phyloP scores from a whole-genome alignment of 2,329 filamentous ascomycete genomes.

The Colletotrichum eremochloae region DNA sequence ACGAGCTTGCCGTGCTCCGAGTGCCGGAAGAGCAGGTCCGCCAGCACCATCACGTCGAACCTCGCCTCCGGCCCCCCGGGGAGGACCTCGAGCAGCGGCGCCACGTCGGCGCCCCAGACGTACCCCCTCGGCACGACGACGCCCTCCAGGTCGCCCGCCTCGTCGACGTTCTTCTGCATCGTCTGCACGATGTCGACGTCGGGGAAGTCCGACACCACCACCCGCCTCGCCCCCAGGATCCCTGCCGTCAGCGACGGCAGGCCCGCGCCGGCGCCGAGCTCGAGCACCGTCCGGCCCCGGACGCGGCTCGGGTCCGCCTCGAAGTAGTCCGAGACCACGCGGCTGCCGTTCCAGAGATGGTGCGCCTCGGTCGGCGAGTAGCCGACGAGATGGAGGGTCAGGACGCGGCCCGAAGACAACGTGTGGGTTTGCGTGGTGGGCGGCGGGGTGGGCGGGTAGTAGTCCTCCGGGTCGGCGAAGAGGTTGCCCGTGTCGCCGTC shows the following conservation, averaged over 20 bases:
- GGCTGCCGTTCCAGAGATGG: constrained; percentile 90
- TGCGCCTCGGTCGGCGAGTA: constrained; percentile 92
- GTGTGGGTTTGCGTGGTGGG: constrained; percentile 80
- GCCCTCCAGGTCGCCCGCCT: constrained; percentile 53
- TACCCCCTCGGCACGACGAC: constrained; percentile 76
- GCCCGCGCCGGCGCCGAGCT: constrained; percentile 90
- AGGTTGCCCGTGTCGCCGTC: constrained; percentile 63
- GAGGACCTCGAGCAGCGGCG: constrained; percentile 70
- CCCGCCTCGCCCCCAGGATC: constrained; percentile 75
- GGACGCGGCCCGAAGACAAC: constrained; percentile 72
- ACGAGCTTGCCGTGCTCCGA: constrained; percentile 86
- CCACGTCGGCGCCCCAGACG: constrained; percentile 82
- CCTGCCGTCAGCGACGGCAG: constrained; percentile 85
- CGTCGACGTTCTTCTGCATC: constrained; percentile 80
- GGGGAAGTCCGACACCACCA: constrained; percentile 90
- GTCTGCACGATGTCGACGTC: constrained; percentile 86
- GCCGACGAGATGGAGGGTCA: constrained; percentile 85
- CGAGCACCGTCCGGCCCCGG: constrained; percentile 78
- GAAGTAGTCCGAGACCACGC: constrained; percentile 82
- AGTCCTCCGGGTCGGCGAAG: constrained; percentile 86
- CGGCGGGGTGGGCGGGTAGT: constrained; percentile 81
- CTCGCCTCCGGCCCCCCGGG: constrained; percentile 48
- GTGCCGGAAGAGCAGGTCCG: constrained; percentile 92
- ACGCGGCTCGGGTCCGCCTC: constrained; percentile 77
- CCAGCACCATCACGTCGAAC: constrained; percentile 88